phyloP scores from a whole-genome alignment of 2,329 filamentous ascomycete genomes.

The Talaromyces sp. region DNA sequence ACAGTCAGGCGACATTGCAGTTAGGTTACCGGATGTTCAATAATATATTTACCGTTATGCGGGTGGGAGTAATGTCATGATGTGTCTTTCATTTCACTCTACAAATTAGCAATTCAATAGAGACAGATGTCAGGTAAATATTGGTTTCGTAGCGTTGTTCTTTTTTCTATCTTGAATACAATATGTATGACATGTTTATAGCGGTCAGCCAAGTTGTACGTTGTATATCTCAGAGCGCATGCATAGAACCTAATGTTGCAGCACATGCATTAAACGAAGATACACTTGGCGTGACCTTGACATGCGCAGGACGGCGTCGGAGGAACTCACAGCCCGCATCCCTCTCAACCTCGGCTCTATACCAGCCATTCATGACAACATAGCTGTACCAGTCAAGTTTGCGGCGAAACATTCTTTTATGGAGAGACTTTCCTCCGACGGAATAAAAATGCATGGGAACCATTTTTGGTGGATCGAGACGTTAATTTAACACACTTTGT shows the following conservation, averaged over 20 bases:
- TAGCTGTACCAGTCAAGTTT: not conserved
- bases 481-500: not conserved
- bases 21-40: conserved; percentile 85
- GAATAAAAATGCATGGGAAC: not conserved
- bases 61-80: not conserved
- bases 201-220: not conserved
- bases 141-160: not conserved
- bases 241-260: not conserved
- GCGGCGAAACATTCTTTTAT: not conserved
- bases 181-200: not conserved
- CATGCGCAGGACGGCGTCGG: not conserved
- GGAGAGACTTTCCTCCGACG: not conserved
- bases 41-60: conserved; percentile 36
- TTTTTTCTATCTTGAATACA: not conserved
- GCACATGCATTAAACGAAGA: not conserved
- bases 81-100: not conserved
- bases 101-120: not conserved
- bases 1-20: conserved; percentile 93
- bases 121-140: not conserved
- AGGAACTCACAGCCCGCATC: not conserved
- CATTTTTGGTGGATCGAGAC: not conserved
- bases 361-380: not conserved
- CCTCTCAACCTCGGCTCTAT: no score
- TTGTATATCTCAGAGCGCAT: not conserved
- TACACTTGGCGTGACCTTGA: no score